These are phyloP conservation scores for Ustilago loliicola DNA, from an alignment of 1,284 basidiomycete species.

Conservation along the genomic window DNA sequence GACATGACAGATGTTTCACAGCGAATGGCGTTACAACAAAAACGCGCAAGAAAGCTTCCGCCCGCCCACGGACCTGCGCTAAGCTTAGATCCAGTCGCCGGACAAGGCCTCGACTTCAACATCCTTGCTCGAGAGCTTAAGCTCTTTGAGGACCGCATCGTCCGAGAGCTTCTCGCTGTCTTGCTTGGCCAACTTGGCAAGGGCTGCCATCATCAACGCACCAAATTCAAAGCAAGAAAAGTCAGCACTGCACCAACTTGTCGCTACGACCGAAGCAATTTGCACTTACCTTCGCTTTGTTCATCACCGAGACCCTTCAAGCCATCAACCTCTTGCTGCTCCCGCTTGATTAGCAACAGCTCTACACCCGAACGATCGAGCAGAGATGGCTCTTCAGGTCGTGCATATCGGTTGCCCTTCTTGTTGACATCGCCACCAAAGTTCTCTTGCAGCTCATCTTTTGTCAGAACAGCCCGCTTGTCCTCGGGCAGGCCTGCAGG, in stretches of 20 bases:
- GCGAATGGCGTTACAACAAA: no score
- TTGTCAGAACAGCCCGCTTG: slow-evolving; percentile 45
- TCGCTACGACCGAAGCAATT: neutral
- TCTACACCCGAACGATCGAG: slow-evolving; percentile 59
- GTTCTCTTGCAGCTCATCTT: slow-evolving; percentile 52
- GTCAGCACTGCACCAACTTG: neutral
- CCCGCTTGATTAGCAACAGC: slow-evolving; percentile 52
- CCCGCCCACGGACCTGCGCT: no score
- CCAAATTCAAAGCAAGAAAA: neutral
- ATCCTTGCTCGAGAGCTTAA: slow-evolving; percentile 38
- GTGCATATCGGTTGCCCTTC: slow-evolving; percentile 54
- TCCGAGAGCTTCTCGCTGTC: slow-evolving; percentile 39
- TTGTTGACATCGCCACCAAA: slow-evolving; percentile 55
- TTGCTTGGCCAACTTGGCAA: slow-evolving; percentile 28
- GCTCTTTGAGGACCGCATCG: slow-evolving; percentile 46
- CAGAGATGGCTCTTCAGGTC: slow-evolving; percentile 48
- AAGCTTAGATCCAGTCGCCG: slow-evolving; percentile 54
- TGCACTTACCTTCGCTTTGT: slow-evolving; percentile 40
- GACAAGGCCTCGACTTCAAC: slow-evolving; percentile 43
- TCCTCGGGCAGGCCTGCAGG: slow-evolving; percentile 46
- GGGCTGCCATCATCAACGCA: slow-evolving; percentile 11
- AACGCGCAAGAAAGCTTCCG: no score
- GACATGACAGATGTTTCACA: neutral
- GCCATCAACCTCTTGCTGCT: slow-evolving; percentile 49
- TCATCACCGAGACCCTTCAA: slow-evolving; percentile 48